phyloP scores from a whole-genome alignment of 441 rosid species.

The Corymbia calophylla region DNA sequence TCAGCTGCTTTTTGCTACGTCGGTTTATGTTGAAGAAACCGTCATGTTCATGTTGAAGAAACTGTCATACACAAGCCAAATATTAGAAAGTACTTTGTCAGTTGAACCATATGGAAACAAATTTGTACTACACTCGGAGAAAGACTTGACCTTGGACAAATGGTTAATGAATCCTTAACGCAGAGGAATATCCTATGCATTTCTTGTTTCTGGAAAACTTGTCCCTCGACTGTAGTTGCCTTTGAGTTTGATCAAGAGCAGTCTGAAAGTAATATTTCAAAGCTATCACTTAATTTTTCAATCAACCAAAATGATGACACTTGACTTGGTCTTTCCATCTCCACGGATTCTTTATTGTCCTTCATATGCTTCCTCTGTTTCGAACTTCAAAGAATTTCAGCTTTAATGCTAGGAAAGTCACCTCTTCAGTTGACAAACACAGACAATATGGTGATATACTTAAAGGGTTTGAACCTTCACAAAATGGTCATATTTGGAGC shows the following conservation, averaged over 20 bases:
- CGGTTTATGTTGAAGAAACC: too few species aligned
- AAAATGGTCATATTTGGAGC: background rate
- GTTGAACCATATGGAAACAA: background rate
- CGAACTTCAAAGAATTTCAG: background rate
- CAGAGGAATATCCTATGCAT: background rate
- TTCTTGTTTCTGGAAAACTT: background rate
- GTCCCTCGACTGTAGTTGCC: background rate
- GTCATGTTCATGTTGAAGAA: background rate
- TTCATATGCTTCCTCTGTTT: background rate
- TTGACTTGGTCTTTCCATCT: background rate
- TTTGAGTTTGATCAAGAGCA: background rate
- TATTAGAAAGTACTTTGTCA: background rate
- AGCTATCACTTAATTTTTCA: background rate
- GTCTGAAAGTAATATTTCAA: background rate
- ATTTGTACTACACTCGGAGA: background rate
- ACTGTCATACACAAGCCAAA: background rate
- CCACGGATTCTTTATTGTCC: background rate
- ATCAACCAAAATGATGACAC: background rate
- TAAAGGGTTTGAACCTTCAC: background rate
- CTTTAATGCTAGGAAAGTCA: background rate
- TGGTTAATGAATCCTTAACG: background rate
- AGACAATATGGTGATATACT: too few species aligned
- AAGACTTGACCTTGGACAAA: background rate
- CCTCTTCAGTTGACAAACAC: background rate
- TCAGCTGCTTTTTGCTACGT: accelerated